Evolutionary conservation across 441 rosid species (phyloP), one percentile per base, ranked within the genome.

Genomic region (Rhodomyrtus psidioides): DNA sequence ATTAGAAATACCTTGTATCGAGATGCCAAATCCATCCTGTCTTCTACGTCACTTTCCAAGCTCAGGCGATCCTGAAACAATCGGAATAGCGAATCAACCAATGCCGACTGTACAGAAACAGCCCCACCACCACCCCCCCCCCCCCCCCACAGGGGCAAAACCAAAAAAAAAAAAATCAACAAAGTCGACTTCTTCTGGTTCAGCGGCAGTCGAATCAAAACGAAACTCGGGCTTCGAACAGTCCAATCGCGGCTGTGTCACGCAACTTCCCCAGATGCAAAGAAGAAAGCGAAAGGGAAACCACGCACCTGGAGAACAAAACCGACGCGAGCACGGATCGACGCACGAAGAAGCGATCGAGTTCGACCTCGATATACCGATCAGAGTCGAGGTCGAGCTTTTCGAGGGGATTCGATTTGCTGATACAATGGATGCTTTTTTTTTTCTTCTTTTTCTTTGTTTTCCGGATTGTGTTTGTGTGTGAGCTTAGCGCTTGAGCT

Each of bases 21-120:
- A 55, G 95, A 94, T 7, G 93, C 95, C 91, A 93, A 92, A 90
- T 94, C 95, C 95, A 94, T 93, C 89, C 84, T 84, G 87, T 34
- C 89, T 84, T 83, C 87, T 59, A 74, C 82, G 81, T 88, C 70
- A 56, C 53, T 84, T 44, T 53, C 57, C 53, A 26, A 60, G 83
- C 83, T 44, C 83, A 39, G 21, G 62, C 53, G 26, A 42, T 51
- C 81, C 86, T 85, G 83, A 85, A 55, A 79, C 83, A 17, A 39
- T 70, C 46, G 79, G 15, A 70, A 39, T 39, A n/a, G 2, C 49
- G 15, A 70, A 70, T 70, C 49, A 0, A 12, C 46, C 79, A 34
- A 65, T 65, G 79, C 49, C 79, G 23, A 23, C 49, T 14, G n/a
- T 19, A 46, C 79, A 23, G 5, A 15, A 62, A 30, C 60, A 57